These are phyloP conservation scores for Physcomitrellopsis africana DNA, from an alignment of 225 moss, liverwort and hornwort genomes.

Conservation along the genomic window DNA sequence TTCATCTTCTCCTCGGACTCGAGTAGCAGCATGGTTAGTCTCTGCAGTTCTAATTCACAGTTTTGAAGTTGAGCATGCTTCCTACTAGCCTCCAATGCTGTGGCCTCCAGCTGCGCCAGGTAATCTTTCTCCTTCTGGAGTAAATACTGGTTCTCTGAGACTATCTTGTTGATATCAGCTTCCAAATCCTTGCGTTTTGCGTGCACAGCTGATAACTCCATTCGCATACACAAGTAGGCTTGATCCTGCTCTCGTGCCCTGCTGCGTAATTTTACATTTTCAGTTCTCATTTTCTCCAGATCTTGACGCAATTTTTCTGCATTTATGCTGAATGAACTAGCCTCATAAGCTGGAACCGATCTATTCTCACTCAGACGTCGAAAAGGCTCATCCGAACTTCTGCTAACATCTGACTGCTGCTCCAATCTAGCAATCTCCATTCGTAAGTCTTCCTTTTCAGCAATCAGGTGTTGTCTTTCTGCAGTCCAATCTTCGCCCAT, in stretches of 20 bases:
- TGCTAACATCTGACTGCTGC: conserved; percentile 43
- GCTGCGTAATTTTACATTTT: conserved; percentile 44
- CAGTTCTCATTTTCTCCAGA: conserved; percentile 44
- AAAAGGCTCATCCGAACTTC: conserved; percentile 44
- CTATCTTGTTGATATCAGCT: conserved; percentile 37
- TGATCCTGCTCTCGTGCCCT: conserved; percentile 53
- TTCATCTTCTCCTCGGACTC: conserved; percentile 64
- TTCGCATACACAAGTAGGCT: conserved; percentile 54
- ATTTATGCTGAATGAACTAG: conserved; percentile 30
- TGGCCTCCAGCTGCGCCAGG: conserved; percentile 27
- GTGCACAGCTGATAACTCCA: conserved; percentile 64
- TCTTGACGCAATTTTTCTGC: conserved; percentile 55
- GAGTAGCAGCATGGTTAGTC: conserved; percentile 51
- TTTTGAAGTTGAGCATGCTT: conserved; percentile 42
- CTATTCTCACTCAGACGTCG: conserved; percentile 46
- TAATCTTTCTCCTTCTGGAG: conserved; percentile 27
- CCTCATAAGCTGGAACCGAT: conserved; percentile 33
- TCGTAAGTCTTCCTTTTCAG: conserved; percentile 56
- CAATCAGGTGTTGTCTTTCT: conserved; percentile 48
- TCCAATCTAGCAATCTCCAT: conserved; percentile 49
- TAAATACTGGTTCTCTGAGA: conserved; percentile 32
- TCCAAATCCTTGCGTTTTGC: conserved; percentile 44
- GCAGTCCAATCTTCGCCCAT: conserved; percentile 58
- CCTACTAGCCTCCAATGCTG: conserved; percentile 36
- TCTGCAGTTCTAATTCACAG: conserved; percentile 65